Percentiles rank a stretch among this genome's conserved stretches.
phyloP scores from a whole-genome alignment of 1,139 yeast species.

The Debaryomyces psychrophilus region DNA sequence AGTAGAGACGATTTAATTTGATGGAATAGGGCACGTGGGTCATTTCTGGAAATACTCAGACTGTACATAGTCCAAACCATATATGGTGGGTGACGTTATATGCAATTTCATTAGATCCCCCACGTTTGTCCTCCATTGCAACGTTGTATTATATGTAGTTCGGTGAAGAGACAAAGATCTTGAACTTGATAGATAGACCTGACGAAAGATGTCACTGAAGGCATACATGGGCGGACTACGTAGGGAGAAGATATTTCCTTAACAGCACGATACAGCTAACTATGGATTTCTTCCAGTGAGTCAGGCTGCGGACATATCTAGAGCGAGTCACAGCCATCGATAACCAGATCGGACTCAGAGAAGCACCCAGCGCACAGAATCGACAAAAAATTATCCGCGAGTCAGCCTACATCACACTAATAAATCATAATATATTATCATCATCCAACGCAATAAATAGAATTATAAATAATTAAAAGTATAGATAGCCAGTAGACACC shows the following conservation, averaged over 20 bases:
- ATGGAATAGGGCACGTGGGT: conserved; percentile 8
- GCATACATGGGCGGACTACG: too few species aligned
- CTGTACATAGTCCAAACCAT: background rate
- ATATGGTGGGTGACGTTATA: background rate
- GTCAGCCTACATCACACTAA: background rate
- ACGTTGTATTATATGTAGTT: background rate
- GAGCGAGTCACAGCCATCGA: too few species aligned
- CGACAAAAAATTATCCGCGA: too few species aligned
- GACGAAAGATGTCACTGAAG: too few species aligned
- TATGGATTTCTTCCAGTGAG: too few species aligned
- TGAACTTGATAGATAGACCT: too few species aligned
- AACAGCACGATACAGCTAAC: too few species aligned
- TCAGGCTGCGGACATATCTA: too few species aligned
- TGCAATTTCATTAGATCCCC: background rate
- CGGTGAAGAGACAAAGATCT: too few species aligned
- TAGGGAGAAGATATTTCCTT: too few species aligned
- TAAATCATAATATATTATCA: background rate
- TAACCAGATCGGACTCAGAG: too few species aligned
- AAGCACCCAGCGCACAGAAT: too few species aligned
- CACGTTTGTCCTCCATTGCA: background rate
- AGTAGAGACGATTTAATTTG: background rate
- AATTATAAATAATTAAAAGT: background rate
- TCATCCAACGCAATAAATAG: background rate
- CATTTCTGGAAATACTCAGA: background rate
- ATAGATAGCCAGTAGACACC: background rate